A percentile compares a stretch with the other conserved stretches of the same genome.
Conservation (phyloP, 495 filamentous ascomycete species). For the Xylaria castorea region DNA sequence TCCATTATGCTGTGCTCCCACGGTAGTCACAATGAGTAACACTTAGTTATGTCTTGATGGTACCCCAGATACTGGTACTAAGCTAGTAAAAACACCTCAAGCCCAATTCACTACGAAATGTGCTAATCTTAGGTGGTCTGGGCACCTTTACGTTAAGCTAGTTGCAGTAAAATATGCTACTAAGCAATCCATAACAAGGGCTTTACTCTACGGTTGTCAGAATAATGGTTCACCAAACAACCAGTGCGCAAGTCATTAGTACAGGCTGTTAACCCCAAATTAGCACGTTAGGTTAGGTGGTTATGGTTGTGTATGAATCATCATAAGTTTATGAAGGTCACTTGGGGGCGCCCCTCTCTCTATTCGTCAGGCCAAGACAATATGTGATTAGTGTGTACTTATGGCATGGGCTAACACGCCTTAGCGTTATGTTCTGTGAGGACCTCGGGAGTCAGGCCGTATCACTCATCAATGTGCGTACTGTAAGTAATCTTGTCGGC, state of each 20-base stretch:
- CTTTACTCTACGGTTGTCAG: no score
- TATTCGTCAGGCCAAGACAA: not conserved
- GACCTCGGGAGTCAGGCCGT: conserved; percentile 11
- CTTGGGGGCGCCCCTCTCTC: not conserved
- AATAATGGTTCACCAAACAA: not conserved
- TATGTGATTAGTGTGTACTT: not conserved
- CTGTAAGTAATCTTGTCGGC: not conserved
- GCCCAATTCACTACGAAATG: not conserved
- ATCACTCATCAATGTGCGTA: no score
- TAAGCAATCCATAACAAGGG: no score
- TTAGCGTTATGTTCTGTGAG: not conserved
- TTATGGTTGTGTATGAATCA: conserved; percentile 11
- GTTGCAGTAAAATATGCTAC: not conserved
- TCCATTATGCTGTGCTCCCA: not conserved
- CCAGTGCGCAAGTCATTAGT: not conserved
- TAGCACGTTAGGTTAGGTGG: not conserved
- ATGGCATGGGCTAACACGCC: not conserved
- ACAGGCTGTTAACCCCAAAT: not conserved
- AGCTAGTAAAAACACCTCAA: not conserved
- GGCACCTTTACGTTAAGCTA: not conserved
- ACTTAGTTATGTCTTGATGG: not conserved
- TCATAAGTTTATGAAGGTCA: not conserved
- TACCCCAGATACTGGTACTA: not conserved
- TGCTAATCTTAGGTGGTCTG: not conserved
- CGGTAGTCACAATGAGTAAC: conserved; percentile 9